These are phyloP conservation scores for Wickerhamiella siamensis DNA, from an alignment of 805 yeast species.

Conservation along the genomic window DNA sequence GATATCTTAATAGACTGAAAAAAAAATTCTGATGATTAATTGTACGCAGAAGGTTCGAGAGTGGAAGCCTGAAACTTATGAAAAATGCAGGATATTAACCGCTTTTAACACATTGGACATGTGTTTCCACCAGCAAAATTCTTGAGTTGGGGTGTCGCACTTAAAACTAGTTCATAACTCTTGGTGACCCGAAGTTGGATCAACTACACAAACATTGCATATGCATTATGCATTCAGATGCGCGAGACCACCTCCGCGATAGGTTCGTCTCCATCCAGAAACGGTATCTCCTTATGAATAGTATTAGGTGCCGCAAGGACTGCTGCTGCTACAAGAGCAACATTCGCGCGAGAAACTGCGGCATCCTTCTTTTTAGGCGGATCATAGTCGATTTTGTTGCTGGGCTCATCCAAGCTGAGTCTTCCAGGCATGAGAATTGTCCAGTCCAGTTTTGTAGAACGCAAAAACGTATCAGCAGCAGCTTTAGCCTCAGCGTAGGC, in stretches of 20 bases:
- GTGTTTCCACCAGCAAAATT: no score
- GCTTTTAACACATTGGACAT: no score
- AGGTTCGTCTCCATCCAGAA: conserved; percentile 15
- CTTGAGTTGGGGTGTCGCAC: no score
- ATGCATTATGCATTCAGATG: background rate
- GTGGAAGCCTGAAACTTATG: background rate
- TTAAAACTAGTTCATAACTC: no score
- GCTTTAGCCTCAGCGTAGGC: conserved; percentile 47
- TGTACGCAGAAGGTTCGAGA: background rate
- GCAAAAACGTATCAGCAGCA: conserved; percentile 39
- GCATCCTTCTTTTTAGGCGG: conserved; percentile 17
- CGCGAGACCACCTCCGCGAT: conserved; percentile 9
- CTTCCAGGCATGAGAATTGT: conserved; percentile 44
- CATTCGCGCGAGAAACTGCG: conserved; percentile 35
- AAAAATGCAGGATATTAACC: no score
- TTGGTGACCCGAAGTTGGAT: no score
- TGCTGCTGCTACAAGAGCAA: conserved; percentile 32
- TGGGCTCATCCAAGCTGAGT: conserved; percentile 29
- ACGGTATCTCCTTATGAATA: conserved; percentile 10
- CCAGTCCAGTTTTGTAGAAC: conserved; percentile 31
- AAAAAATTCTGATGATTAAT: background rate
- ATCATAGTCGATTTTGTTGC: conserved; percentile 31
- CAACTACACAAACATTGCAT: no score
- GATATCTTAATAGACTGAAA: background rate
- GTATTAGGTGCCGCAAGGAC: conserved; percentile 8